A percentile compares a stretch with the other conserved stretches of the same genome.
These are phyloP conservation scores for Hypoxylon trugodes DNA, from an alignment of 495 filamentous ascomycete species.

Conservation along the genomic window DNA sequence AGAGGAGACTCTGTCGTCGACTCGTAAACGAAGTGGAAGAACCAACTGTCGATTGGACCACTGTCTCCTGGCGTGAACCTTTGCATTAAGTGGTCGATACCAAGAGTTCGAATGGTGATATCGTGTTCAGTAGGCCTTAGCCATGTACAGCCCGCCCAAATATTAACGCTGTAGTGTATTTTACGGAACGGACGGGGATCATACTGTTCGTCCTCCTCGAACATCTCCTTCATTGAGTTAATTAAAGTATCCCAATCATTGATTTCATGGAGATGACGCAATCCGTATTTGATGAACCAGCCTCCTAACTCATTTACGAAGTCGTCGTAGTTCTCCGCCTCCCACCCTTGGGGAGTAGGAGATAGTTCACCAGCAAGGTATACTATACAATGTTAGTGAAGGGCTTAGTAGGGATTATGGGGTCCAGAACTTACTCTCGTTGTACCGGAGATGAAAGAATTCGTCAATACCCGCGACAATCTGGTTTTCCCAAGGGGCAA, in stretches of 20 bases:
- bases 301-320: too few relatives aligned
- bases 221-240: background rate
- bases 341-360: background rate
- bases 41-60: background rate
- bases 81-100: background rate
- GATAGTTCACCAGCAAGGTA: background rate
- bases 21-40: background rate
- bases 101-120: background rate
- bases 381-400: background rate
- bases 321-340: background rate
- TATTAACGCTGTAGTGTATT: background rate
- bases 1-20: background rate
- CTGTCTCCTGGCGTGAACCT: background rate
- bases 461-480: background rate
- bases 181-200: background rate
- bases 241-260: background rate
- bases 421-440: background rate
- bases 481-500: background rate
- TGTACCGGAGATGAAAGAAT: background rate
- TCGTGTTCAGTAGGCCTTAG: background rate
- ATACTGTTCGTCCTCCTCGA: background rate
- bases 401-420: background rate
- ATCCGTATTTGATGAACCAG: background rate
- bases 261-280: background rate
- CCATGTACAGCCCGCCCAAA: background rate